Base-by-base conservation (phyloP, 2,329 filamentous ascomycete genomes). In the Cordyceps militaris region DNA sequence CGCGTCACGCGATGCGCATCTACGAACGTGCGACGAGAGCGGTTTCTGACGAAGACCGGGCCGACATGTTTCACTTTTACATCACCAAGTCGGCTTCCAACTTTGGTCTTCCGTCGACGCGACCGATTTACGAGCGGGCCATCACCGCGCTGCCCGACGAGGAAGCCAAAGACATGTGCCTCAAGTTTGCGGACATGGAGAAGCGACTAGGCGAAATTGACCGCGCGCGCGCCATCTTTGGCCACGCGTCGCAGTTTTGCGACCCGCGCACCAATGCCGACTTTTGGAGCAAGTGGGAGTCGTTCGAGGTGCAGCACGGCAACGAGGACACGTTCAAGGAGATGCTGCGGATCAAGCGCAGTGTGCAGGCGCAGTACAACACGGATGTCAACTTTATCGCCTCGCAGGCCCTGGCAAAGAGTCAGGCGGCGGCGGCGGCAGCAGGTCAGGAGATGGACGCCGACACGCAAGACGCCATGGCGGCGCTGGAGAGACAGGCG, bases 261-360 rank as follows among this genome's bases (percentile, higher is more conserved):
- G 95, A 99, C 71, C 94, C 94, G 9, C 82, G 95, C 56, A 96
- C 91, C 14, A 91, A 90, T 64, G 86, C 89, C 8, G 85, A 82
- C 16, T 99, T 97, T 75, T 99, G 95, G 95, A 81, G 86, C 65
- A 95, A 93, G 71, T 99, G 94, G 94, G 94, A 99, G 73, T 81
- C 86, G 56, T 99, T 99, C 72, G 95, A 99, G 73, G 91, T 97
- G 23, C 89, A 95, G 70, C 94, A 99, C 69, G 94, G 94, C 63
- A 99, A 99, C 74, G 95, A 99, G 71, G 94, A 99, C 71, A 99
- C 95, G 0, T 99, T 95, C 80, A 97, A 96, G 77, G 94, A 99
- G 71, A 99, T 99, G 94, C 79, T 97, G 61, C 87, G 94, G 30
- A 91, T 99, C 78, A 99, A 97, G 80, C 81, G 94, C 70, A 96